These are phyloP conservation scores for Gomphus bonarii DNA, from an alignment of 1,284 basidiomycete genomes.

Conservation along the genomic window DNA sequence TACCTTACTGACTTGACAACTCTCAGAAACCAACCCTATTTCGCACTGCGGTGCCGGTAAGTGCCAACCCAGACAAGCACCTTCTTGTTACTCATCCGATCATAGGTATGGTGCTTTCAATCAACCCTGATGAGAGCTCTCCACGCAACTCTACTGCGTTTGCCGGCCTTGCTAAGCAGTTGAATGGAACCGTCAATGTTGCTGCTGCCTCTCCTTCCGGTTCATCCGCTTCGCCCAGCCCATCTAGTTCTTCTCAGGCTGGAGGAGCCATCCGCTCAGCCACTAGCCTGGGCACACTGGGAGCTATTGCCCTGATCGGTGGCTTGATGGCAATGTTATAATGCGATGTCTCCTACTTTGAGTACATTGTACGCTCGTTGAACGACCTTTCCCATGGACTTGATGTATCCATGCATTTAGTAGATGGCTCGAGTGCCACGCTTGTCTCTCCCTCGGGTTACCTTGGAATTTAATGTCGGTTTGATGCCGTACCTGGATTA, in stretches of 20 bases:
- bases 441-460: background rate
- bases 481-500: background rate
- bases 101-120: slow-evolving; percentile 23
- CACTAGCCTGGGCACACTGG: background rate
- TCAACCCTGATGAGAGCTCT: slow-evolving; percentile 20
- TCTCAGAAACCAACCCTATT: slow-evolving; percentile 10
- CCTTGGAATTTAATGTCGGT: background rate
- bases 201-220: background rate
- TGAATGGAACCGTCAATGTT: slow-evolving; percentile 9
- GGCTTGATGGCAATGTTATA: slow-evolving; percentile 3
- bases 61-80: slow-evolving; percentile 7
- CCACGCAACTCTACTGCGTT: slow-evolving; percentile 20
- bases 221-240: background rate
- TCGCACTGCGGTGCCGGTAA: slow-evolving; percentile 15
- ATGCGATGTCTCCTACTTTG: background rate
- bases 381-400: background rate
- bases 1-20: slow-evolving; percentile 2
- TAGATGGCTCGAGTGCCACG: background rate
- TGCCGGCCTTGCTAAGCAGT: slow-evolving; percentile 14
- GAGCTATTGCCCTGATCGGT: background rate
- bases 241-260: background rate
- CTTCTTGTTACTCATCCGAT: slow-evolving; percentile 13
- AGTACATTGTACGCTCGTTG: background rate
- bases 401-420: background rate
- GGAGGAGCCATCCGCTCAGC: background rate